A percentile compares a stretch with the other conserved stretches of the same genome.
These are phyloP conservation scores for Halocafeteria seosinensis DNA, from an alignment of 108 stramenopile species.

Conservation along the genomic window DNA sequence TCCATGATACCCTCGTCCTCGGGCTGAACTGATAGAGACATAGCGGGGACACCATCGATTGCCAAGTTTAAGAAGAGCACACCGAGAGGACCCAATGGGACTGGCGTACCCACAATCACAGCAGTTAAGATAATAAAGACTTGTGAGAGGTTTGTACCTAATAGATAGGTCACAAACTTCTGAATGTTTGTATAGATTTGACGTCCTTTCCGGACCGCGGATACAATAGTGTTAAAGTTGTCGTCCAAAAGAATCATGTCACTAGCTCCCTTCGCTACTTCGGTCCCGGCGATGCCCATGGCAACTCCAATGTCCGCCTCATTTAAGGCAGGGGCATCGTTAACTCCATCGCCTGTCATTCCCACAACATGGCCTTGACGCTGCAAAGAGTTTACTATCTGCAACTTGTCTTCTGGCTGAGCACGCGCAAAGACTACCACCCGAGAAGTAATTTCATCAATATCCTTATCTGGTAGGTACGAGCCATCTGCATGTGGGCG, in stretches of 20 bases:
- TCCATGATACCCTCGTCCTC: no score
- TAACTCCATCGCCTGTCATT: constrained; percentile 98
- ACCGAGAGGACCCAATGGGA: constrained; percentile 39
- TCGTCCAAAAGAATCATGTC: constrained; percentile 92
- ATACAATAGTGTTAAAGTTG: constrained; percentile 85
- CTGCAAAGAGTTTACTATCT: constrained; percentile 77
- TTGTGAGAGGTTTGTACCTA: constrained; percentile 43
- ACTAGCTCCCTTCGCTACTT: constrained; percentile 82
- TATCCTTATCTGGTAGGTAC: constrained; percentile 29
- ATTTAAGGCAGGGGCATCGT: constrained; percentile 92
- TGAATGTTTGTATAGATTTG: constrained; percentile 57
- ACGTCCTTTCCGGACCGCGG: constrained; percentile 49
- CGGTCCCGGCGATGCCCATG: constrained; percentile 92
- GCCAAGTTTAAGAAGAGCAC: constrained; percentile 49
- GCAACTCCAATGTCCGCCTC: constrained; percentile 95
- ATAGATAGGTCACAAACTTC: constrained; percentile 47
- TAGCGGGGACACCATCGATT: constrained; percentile 44
- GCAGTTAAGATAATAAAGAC: constrained; percentile 28
- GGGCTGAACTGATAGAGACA: no score
- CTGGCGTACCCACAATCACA: constrained; percentile 39
- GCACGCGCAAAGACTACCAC: constrained; percentile 58
- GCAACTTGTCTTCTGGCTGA: constrained; percentile 43
- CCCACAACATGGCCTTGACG: constrained; percentile 61
- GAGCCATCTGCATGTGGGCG: background rate
- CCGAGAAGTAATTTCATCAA: constrained; percentile 35